Percentiles rank a stretch among this genome's conserved stretches.
Evolutionary conservation across 2,329 filamentous ascomycete genomes (phyloP).

Genomic region (Alternaria tenuissima): DNA sequence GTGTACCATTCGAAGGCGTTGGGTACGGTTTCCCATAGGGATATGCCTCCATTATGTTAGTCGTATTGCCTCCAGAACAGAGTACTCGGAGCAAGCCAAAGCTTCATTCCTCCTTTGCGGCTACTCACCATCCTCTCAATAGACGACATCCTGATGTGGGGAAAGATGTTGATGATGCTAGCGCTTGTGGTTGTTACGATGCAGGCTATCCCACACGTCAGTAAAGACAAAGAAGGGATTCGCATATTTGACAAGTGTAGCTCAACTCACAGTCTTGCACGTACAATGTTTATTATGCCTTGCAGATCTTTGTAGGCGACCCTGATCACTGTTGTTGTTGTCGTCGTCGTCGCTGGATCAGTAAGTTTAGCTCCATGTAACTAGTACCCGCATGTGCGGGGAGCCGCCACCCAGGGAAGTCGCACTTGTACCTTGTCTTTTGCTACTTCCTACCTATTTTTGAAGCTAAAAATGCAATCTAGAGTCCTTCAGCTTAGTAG

Average conservation of each 20-base stretch:
- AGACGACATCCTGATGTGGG: constrained; percentile 4
- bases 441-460: not conserved
- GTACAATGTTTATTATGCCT: not conserved
- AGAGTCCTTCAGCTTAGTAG: not conserved
- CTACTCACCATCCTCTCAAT: not conserved
- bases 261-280: not conserved
- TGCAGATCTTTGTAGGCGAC: not conserved
- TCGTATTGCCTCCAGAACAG: not conserved
- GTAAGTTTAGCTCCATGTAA: constrained; percentile 1
- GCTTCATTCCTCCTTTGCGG: not conserved
- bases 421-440: not conserved
- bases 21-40: constrained; percentile 5
- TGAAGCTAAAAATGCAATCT: not conserved
- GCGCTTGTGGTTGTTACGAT: not conserved
- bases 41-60: not conserved
- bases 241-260: not conserved
- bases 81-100: not conserved
- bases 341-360: not conserved
- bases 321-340: not conserved
- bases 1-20: not conserved
- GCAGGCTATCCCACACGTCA: not conserved
- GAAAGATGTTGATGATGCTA: not conserved
- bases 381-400: constrained; percentile 1
- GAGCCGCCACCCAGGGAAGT: not conserved
- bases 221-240: not conserved